Evolutionary conservation across 2,329 filamentous ascomycete genomes (phyloP), one percentile per base, ranked within the genome.

Genomic region (Penicillium freii): DNA sequence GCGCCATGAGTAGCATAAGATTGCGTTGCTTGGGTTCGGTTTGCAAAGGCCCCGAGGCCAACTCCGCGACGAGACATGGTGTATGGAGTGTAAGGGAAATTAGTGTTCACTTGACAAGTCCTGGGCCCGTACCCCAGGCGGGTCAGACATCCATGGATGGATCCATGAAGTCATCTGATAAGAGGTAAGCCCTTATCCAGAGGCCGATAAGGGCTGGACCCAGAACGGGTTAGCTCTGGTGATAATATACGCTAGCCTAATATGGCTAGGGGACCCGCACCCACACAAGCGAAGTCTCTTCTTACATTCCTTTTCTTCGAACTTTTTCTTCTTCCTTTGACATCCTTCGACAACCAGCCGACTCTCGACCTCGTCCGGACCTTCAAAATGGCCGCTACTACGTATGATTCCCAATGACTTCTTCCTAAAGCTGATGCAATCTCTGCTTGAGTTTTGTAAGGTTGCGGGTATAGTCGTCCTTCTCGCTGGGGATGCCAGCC

Each of bases 1-100:
- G 87, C 90, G 71, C 94, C 94, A 81, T 97, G 93, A 27, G 86
- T 88, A 58, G 92, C 92, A 79, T 93, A 97, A 69, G 94, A 92
- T 52, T 92, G 90, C 29, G 88, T 90, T 10, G 92, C 90, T 62
- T 96, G 86, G 54, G 87, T 89, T 61, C 87, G 89, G 65, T 92
- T 89, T 74, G 92, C 89, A 71, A 97, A 95, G 71, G 92, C 92
- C 33, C 89, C 92, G 57, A 97, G 87, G 69, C 93, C 93, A 59
- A 96, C 91, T 62, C 91, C 91, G 27, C 79, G 77, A 52, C 78
- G 77, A 50, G 78, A 75, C 79, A 81, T 81, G 23, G 36, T 63
- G 15, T 42, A 13, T 10, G 19, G 42, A 47, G 34, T 42, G 27
- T 50, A 43, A 49, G 9, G n/a, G 15, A 4, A 31, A 9, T 42